Conservation (phyloP, 129 eudicot species). For the Ambrosia artemisiifolia region DNA sequence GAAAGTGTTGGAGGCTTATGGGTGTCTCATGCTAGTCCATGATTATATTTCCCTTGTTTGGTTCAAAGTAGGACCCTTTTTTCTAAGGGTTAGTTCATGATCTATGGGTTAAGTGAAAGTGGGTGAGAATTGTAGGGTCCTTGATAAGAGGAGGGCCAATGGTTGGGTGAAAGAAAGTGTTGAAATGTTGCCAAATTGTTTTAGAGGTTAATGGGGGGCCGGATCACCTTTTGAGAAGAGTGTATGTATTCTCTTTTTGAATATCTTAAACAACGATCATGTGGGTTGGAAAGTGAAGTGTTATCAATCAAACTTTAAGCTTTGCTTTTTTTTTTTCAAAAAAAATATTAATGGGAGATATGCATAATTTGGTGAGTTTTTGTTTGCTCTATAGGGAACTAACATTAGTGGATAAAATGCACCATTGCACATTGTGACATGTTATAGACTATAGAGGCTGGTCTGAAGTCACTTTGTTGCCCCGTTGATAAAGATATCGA, state of each 20-base stretch:
- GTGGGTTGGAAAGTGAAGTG: conserved; percentile 64
- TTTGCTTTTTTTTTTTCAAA: conserved; percentile 9
- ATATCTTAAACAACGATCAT: conserved; percentile 58
- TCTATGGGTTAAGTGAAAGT: conserved; percentile 33
- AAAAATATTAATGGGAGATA: not conserved
- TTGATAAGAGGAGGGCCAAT: conserved; percentile 19
- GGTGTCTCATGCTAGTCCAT: conserved; percentile 54
- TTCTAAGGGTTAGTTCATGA: conserved; percentile 18
- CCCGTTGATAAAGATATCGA: too few relatives aligned
- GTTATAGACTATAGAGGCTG: not conserved
- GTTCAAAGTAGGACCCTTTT: conserved; percentile 24
- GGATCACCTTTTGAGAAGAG: conserved; percentile 40
- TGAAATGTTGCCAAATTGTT: conserved; percentile 23
- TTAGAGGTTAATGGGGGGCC: conserved; percentile 8
- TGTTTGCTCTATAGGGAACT: conserved; percentile 5
- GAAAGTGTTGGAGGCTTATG: conserved; percentile 50
- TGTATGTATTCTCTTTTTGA: conserved; percentile 41
- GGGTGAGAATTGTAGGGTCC: conserved; percentile 37
- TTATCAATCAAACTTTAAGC: conserved; percentile 16
- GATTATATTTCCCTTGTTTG: conserved; percentile 33
- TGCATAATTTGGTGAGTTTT: not conserved
- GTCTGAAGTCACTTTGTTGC: too few relatives aligned
- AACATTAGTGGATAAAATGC: conserved; percentile 21
- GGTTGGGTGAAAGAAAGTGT: conserved; percentile 21
- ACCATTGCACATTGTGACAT: conserved; percentile 22